Percentiles rank a stretch among this genome's conserved stretches.
phyloP scores from a whole-genome alignment of 2,329 filamentous ascomycete genomes.

The Pseudocercospora musae region DNA sequence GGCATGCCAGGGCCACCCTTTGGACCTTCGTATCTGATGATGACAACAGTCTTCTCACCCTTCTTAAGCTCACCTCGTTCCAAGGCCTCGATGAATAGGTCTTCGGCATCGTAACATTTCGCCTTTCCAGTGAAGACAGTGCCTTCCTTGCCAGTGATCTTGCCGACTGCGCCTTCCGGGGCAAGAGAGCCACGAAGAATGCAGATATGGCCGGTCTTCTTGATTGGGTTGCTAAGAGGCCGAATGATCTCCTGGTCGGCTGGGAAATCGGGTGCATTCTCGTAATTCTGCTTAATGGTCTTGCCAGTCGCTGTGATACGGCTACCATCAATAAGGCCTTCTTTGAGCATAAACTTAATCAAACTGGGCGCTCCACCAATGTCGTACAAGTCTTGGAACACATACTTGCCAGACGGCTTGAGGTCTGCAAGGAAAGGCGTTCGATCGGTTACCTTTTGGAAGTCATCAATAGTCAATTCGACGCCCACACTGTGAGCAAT shows the following conservation, averaged over 20 bases:
- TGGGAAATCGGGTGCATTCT: conserved; percentile 61
- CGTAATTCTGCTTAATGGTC: conserved; percentile 49
- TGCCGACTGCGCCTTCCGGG: conserved; percentile 67
- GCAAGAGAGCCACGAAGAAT: conserved; percentile 68
- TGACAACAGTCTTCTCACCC: conserved; percentile 72
- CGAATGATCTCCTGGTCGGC: conserved; percentile 67
- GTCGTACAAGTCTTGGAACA: conserved; percentile 58
- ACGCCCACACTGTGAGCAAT: conserved; percentile 51
- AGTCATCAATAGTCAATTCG: conserved; percentile 51
- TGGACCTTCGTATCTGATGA: conserved; percentile 71
- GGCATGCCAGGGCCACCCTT: conserved; percentile 73
- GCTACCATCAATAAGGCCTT: conserved; percentile 48
- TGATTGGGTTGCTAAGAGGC: conserved; percentile 66
- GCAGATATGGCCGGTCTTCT: conserved; percentile 68
- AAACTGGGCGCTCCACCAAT: conserved; percentile 51
- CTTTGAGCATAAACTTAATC: conserved; percentile 49
- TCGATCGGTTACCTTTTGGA: conserved; percentile 46
- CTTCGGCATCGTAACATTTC: conserved; percentile 67
- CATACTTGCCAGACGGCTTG: conserved; percentile 53
- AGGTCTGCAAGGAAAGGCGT: conserved; percentile 52
- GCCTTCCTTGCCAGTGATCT: conserved; percentile 76
- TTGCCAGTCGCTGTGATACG: conserved; percentile 51
- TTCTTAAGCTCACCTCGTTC: conserved; percentile 68
- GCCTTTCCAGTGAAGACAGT: conserved; percentile 65
- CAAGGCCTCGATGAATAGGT: conserved; percentile 65